Conservation (phyloP, 306 rosid genomes). For the Rosa multiflora region DNA sequence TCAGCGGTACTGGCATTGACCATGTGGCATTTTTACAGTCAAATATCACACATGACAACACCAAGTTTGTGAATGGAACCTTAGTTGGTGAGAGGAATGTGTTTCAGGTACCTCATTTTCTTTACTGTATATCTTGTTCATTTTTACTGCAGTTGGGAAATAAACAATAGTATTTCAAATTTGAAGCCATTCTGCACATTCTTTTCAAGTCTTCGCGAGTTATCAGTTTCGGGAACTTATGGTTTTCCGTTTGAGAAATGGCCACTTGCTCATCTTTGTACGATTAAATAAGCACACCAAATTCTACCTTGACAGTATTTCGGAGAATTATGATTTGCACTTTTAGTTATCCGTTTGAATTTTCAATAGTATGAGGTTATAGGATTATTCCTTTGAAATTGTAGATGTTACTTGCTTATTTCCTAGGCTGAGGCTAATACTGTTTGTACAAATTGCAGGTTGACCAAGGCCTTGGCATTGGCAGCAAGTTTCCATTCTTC, state of each 20-base stretch:
- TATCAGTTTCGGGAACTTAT: no score
- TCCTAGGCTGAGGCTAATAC: conserved; percentile 12
- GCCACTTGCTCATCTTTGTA: neutral
- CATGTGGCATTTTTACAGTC: conserved; percentile 90
- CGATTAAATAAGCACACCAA: neutral
- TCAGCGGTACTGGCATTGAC: conserved; percentile 93
- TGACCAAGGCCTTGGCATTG: conserved; percentile 93
- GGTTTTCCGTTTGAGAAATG: neutral
- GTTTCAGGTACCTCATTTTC: conserved; percentile 69
- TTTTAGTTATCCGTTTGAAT: neutral
- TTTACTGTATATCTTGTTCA: neutral
- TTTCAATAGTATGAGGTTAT: neutral
- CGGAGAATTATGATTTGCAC: neutral
- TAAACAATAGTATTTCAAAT: neutral
- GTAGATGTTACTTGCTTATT: neutral
- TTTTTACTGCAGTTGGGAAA: neutral
- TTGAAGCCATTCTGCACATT: neutral
- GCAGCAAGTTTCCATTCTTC: conserved; percentile 90
- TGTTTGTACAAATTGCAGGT: conserved; percentile 51
- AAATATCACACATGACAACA: conserved; percentile 90
- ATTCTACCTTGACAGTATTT: neutral
- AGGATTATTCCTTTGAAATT: neutral
- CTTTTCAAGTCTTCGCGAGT: neutral
- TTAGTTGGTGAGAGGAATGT: conserved; percentile 80
- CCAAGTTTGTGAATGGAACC: conserved; percentile 89